Base-by-base conservation (phyloP, 345 rosid genomes). In the Laguncularia racemosa region DNA sequence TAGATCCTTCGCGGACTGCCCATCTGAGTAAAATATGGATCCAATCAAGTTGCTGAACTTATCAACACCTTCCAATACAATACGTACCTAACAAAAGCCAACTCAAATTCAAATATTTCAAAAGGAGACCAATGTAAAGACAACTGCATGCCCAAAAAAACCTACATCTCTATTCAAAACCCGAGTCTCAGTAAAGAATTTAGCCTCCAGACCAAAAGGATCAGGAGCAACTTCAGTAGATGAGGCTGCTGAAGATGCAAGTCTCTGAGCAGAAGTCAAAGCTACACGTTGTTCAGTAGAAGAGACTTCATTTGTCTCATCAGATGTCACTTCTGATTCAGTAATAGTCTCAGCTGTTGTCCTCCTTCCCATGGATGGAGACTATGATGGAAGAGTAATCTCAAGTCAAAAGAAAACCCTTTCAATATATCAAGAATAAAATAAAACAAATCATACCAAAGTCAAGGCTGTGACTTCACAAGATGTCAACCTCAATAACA, bases 21-120 rank as follows among this genome's bases (percentile, higher is more conserved):
- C 92, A 23, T 85, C 97, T 14, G 96, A 80, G 67, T 95, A 95
- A 74, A 82, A 81, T 20, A 95, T 82, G 2, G 99, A 85, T 20
- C 99, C 99, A 69, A 95, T 84, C 84, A 95, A 74, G 72, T 88
- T 95, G 78, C 80, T 86, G 78, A 79, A 84, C 60, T 90, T 88
- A 77, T 95, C 99, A 61, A 84, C 92, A 28, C 97, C 97, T 83
- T 95, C 99, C 61, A 95, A 78, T 58, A 95, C 97, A 71, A 95
- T 80, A 21, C 99, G 96, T 21, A 95, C 99, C 99, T 95, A 52
- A 16, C 44, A 62, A 56, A 63, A 38, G 61, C 12, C 23, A 47
- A 63, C 16, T 28, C 43, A 61, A 14, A 43, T 46, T 8, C 7
- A 19, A 63, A 53, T 46, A 61, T 53, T 62, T 45, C 50, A 55